Percentiles rank a stretch among this genome's conserved stretches.
Evolutionary conservation across 2,329 filamentous ascomycete genomes (phyloP).

Genomic region (Whalleya microplaca): DNA sequence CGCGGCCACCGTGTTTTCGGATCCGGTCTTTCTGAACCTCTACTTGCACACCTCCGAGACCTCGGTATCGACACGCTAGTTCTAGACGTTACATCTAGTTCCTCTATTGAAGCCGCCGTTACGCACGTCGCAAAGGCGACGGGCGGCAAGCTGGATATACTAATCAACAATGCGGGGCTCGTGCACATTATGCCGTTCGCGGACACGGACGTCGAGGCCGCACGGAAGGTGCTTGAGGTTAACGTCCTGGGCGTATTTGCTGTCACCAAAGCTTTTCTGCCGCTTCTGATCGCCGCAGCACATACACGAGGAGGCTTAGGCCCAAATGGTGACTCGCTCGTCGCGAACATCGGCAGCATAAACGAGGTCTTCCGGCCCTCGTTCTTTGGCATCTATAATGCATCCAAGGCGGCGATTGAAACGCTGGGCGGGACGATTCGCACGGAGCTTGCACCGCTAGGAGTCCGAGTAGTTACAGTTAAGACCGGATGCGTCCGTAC

Average conservation of each 20-base stretch:
- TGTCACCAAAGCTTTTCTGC: slow-evolving; percentile 29
- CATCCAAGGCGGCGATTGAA: slow-evolving; percentile 35
- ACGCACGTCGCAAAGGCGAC: slow-evolving; percentile 28
- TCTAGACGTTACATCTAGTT: slow-evolving; percentile 34
- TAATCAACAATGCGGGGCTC: slow-evolving; percentile 17
- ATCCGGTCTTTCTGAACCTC: slow-evolving; percentile 36
- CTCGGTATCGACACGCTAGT: slow-evolving; percentile 33
- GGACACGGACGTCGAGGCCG: slow-evolving; percentile 4
- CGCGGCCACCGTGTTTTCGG: slow-evolving; percentile 43
- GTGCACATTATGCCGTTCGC: slow-evolving; percentile 2
- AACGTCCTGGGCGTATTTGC: slow-evolving; percentile 19
- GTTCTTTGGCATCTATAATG: slow-evolving; percentile 31
- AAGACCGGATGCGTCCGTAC: slow-evolving; percentile 30
- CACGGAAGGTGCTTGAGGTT: slow-evolving; percentile 18
- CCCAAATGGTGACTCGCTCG: slow-evolving; percentile 6
- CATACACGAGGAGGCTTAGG: too few relatives aligned
- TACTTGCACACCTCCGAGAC: slow-evolving; percentile 34
- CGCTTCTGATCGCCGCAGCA: slow-evolving; percentile 12
- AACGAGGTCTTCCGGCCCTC: slow-evolving; percentile 20
- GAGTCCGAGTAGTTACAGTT: slow-evolving; percentile 30
- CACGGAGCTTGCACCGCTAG: slow-evolving; percentile 31
- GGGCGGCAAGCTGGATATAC: slow-evolving; percentile 28
- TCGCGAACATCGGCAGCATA: slow-evolving; percentile 23
- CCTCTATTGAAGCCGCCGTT: slow-evolving; percentile 30
- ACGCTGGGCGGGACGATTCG: slow-evolving; percentile 25